Percentiles rank a stretch among this genome's conserved stretches.
Conservation (phyloP, 1,139 yeast species). For the Suhomyces choctaworum region DNA sequence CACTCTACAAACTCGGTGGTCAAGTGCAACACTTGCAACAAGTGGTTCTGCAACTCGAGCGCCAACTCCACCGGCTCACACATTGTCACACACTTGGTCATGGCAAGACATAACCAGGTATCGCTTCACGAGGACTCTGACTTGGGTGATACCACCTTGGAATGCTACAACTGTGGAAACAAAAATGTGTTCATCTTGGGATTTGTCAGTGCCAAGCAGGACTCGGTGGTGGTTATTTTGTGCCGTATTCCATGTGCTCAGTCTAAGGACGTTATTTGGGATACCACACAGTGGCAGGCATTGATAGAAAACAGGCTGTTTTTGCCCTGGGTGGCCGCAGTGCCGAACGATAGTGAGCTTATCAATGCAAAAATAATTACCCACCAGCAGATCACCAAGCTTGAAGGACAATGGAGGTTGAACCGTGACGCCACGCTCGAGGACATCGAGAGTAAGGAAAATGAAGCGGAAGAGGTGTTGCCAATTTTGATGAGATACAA, state of each 20-base stretch:
- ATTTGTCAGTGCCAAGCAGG: constrained; percentile 83
- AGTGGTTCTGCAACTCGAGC: constrained; percentile 92
- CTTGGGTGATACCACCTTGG: constrained; percentile 80
- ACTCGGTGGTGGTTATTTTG: constrained; percentile 80
- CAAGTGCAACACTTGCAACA: constrained; percentile 73
- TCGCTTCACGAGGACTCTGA: constrained; percentile 78
- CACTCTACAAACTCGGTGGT: constrained; percentile 66
- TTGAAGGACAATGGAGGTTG: constrained; percentile 82
- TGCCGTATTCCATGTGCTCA: constrained; percentile 92
- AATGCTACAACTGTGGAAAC: constrained; percentile 90
- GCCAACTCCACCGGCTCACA: constrained; percentile 69
- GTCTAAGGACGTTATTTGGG: constrained; percentile 76
- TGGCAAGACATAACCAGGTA: constrained; percentile 76
- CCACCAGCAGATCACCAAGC: constrained; percentile 64
- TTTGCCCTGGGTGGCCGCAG: constrained; percentile 76
- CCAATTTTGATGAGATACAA: constrained; percentile 77
- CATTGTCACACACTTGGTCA: constrained; percentile 80
- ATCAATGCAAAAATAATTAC: constrained; percentile 55
- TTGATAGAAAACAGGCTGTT: constrained; percentile 78
- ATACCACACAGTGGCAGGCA: constrained; percentile 85
- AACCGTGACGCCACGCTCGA: constrained; percentile 68
- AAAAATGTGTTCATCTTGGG: constrained; percentile 81
- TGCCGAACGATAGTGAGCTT: constrained; percentile 65
- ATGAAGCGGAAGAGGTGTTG: constrained; percentile 58
- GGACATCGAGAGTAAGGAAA: constrained; percentile 51